Conservation (phyloP, 192 early-diverging fungal species). For the Podila verticillata region DNA sequence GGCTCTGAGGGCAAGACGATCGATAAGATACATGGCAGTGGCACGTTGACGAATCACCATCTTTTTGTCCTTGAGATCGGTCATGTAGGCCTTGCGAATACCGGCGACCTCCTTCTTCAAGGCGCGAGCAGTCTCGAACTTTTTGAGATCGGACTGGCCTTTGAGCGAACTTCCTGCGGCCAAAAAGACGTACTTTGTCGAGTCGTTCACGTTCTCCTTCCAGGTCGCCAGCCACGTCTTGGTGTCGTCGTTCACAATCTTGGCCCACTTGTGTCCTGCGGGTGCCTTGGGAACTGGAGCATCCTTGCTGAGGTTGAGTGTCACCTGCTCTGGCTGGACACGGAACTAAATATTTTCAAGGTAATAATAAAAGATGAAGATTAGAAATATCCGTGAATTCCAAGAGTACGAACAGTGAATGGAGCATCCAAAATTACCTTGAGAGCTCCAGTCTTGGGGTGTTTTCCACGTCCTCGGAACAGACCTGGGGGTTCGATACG, state of each 20-base stretch:
- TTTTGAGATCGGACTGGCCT: slow-evolving; percentile 93
- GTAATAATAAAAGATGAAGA: neutral
- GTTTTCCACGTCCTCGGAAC: slow-evolving; percentile 96
- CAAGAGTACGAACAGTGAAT: neutral
- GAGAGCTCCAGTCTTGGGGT: slow-evolving; percentile 92
- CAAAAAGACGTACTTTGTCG: slow-evolving; percentile 94
- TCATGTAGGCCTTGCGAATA: slow-evolving; percentile 84
- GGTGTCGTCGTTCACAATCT: slow-evolving; percentile 87
- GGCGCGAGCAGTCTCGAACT: slow-evolving; percentile 94
- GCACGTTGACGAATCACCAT: slow-evolving; percentile 90
- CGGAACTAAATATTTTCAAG: slow-evolving; percentile 60
- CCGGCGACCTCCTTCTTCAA: slow-evolving; percentile 81
- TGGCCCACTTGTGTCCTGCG: slow-evolving; percentile 88
- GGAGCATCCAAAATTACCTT: slow-evolving; percentile 63
- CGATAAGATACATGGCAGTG: slow-evolving; percentile 96
- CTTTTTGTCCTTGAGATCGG: slow-evolving; percentile 80
- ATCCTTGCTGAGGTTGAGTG: slow-evolving; percentile 87
- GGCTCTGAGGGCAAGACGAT: slow-evolving; percentile 92
- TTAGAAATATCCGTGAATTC: neutral
- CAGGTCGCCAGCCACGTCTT: slow-evolving; percentile 98
- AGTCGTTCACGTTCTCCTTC: slow-evolving; percentile 98
- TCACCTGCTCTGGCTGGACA: slow-evolving; percentile 93
- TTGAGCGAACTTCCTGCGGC: slow-evolving; percentile 94
- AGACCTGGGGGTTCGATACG: slow-evolving; percentile 95
- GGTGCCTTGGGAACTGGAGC: slow-evolving; percentile 85